These are phyloP conservation scores for Aureobasidium zeae DNA, from an alignment of 2,329 filamentous ascomycete genomes.

Conservation along the genomic window DNA sequence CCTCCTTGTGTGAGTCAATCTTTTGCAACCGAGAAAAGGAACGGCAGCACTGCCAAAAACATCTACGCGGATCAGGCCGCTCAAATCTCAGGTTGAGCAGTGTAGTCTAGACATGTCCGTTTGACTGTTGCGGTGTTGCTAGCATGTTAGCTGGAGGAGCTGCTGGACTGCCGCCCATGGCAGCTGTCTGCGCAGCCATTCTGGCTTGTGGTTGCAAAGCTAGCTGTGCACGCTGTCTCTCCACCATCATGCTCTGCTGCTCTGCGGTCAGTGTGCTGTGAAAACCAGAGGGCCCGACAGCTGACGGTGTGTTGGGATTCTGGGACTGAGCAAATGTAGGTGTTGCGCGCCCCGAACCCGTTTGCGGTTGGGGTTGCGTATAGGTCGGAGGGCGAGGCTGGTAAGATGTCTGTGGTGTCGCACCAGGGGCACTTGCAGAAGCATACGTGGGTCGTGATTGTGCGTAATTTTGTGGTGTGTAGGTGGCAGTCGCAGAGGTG, in stretches of 20 bases:
- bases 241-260: conserved; percentile 30
- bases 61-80: too few relatives aligned
- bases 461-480: conserved; percentile 10
- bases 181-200: conserved; percentile 16
- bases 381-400: conserved; percentile 3
- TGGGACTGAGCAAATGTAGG: conserved; percentile 25
- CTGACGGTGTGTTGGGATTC: conserved; percentile 17
- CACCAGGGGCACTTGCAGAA: conserved; percentile 2
- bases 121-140: background rate
- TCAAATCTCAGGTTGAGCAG: too few relatives aligned
- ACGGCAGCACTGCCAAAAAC: too few relatives aligned
- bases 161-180: conserved; percentile 4
- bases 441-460: conserved; percentile 12
- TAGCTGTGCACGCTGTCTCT: conserved; percentile 30
- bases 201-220: conserved; percentile 24
- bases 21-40: too few relatives aligned
- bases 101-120: conserved; percentile 6
- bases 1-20: too few relatives aligned
- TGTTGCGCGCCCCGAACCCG: conserved; percentile 24
- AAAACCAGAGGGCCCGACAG: conserved; percentile 23
- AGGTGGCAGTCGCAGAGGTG: background rate
- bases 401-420: background rate
- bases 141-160: conserved; percentile 9
- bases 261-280: conserved; percentile 27
- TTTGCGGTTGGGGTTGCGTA: conserved; percentile 17